Evolutionary conservation across 23 red algal species (phyloP), one percentile per base, ranked within the genome.

Genomic region (Gracilariopsis chorda): DNA sequence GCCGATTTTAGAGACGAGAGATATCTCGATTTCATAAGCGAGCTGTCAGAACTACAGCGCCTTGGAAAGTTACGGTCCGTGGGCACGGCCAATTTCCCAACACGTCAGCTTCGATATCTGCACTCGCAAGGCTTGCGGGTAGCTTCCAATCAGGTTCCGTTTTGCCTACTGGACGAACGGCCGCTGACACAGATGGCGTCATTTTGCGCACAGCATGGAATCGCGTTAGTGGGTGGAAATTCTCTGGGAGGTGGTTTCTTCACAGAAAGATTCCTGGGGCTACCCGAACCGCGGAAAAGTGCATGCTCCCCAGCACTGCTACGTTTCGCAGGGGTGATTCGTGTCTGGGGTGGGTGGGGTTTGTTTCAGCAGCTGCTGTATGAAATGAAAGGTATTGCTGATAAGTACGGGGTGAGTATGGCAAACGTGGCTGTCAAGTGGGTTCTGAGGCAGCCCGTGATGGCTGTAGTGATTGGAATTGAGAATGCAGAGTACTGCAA

Each of bases 381-480:
- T 51, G 72, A 64, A 34, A 78, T 89, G 23, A 89, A 89, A 34
- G 69, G 51, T 14, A 57, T 89, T 27, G 85, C 85, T 3, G 69
- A 89, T 51, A 89, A 89, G 52, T 52, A 89, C 62, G 85, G 58
- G 20, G 85, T 89, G 47, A 89, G 69, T 63, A 78, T 89, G 85
- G 69, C 65, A 10, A 89, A 77, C 47, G 85, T 89, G 17, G 85
- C 65, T 12, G 58, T 89, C 33, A 89, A 76, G 25, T 89, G 85
- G 85, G 85, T 51, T 6, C 51, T 89, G 9, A 42, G 69, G 39
- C 51, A 76, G 51, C 65, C 65, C 24, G 67, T 53, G 9, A 47
- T 89, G 32, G 51, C 65, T 59, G 85, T 69, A 27, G 85, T 55
- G 8, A 40, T 89, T 16, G 85, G 36, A 25, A 52, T 36, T 37